Conservation (phyloP, 1,139 yeast species). For the Hansenula sp. region DNA sequence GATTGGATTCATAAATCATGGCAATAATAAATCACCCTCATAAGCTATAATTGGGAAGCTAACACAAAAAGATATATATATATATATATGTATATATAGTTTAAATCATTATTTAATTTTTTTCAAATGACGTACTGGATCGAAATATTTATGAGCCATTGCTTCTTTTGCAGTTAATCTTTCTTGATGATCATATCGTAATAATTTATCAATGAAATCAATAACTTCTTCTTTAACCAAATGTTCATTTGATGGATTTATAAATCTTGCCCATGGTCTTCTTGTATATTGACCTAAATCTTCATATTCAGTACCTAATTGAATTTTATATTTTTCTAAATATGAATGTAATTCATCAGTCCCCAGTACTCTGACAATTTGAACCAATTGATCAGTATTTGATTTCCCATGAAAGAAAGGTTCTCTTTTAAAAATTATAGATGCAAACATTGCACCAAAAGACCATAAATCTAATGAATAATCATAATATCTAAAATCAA, state of each 20-base stretch:
- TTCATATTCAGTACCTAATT: constrained; percentile 62
- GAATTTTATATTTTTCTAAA: constrained; percentile 55
- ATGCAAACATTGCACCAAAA: constrained; percentile 77
- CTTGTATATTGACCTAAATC: constrained; percentile 62
- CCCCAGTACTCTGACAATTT: constrained; percentile 72
- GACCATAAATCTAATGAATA: constrained; percentile 80
- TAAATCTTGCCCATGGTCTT: constrained; percentile 64
- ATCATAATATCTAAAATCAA: constrained; percentile 71
- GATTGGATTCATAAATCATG: constrained; percentile 2
- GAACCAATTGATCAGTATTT: constrained; percentile 75
- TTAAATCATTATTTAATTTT: too few relatives aligned
- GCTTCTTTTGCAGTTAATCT: constrained; percentile 76
- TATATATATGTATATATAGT: constrained; percentile 1
- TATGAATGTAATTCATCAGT: constrained; percentile 62
- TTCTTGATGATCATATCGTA: constrained; percentile 69
- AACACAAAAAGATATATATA: background rate
- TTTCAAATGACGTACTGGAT: constrained; percentile 19
- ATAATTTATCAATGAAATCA: constrained; percentile 60
- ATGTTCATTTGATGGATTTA: constrained; percentile 46
- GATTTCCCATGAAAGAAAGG: constrained; percentile 79
- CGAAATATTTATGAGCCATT: constrained; percentile 53
- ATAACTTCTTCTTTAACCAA: constrained; percentile 58
- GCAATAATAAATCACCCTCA: background rate
- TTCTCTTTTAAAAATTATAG: constrained; percentile 70
- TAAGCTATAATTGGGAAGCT: too few relatives aligned